These are phyloP conservation scores for Phytopythium boreale DNA, from an alignment of 352 stramenopile species.

Conservation along the genomic window DNA sequence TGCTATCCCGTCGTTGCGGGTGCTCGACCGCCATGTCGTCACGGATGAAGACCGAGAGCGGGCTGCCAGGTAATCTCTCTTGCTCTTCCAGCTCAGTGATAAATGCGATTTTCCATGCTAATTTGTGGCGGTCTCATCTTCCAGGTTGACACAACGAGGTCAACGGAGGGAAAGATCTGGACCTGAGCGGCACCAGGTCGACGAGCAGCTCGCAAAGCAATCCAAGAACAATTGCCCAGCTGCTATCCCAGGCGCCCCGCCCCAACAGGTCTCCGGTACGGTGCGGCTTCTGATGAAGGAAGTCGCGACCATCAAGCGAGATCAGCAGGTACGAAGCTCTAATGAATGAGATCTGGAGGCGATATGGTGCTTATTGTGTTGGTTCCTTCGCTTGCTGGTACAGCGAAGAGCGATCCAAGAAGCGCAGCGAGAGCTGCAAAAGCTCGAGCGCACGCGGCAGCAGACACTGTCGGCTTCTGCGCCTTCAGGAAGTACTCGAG, in stretches of 20 bases:
- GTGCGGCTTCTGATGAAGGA: conserved; percentile 74
- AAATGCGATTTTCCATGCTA: background rate
- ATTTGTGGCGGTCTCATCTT: background rate
- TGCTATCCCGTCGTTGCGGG: conserved; percentile 63
- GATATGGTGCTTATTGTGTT: background rate
- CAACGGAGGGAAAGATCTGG: background rate
- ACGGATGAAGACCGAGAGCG: conserved; percentile 58
- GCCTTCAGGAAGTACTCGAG: conserved; percentile 8
- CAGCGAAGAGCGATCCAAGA: conserved; percentile 27
- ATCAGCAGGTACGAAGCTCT: conserved; percentile 32
- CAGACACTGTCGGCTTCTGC: conserved; percentile 3
- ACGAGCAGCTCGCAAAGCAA: background rate
- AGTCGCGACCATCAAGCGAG: conserved; percentile 42
- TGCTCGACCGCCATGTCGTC: conserved; percentile 80
- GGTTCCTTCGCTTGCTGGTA: background rate
- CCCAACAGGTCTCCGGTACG: conserved; percentile 56
- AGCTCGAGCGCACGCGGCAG: conserved; percentile 34
- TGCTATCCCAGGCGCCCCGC: conserved; percentile 24
- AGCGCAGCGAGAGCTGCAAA: conserved; percentile 36
- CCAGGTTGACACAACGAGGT: background rate
- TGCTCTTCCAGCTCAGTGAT: background rate
- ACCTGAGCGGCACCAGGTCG: background rate
- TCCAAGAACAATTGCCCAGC: conserved; percentile 18
- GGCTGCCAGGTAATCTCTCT: conserved; percentile 24
- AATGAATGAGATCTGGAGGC: background rate